These are phyloP conservation scores for Leucosporidium yakuticum DNA, from an alignment of 768 basidiomycete species.

Conservation along the genomic window DNA sequence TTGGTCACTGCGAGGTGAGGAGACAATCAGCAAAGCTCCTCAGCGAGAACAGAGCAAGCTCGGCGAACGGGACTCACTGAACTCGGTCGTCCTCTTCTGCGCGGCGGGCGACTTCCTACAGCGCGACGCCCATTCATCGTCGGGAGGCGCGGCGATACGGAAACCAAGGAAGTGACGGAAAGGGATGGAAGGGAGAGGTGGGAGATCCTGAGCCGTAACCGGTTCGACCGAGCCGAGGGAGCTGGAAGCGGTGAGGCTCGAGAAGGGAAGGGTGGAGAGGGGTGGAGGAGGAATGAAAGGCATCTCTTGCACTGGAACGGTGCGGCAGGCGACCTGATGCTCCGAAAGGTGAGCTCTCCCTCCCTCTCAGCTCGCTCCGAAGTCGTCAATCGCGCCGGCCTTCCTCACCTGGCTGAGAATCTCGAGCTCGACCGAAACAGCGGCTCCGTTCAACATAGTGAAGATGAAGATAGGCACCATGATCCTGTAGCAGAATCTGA, in stretches of 20 bases:
- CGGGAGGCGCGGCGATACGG: not conserved
- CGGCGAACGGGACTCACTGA: not conserved
- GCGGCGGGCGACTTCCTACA: constrained; percentile 9
- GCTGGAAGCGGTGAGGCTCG: too few species aligned
- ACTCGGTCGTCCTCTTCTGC: constrained; percentile 3
- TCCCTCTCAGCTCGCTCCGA: too few species aligned
- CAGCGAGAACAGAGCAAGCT: not conserved
- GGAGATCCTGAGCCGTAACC: too few species aligned
- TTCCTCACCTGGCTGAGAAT: not conserved
- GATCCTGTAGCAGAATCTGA: too few species aligned
- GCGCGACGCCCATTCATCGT: constrained; percentile 6
- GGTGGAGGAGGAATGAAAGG: not conserved
- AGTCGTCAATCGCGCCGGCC: not conserved
- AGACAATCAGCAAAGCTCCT: not conserved
- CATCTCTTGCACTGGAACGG: not conserved
- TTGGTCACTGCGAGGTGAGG: constrained; percentile 17
- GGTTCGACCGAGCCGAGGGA: too few species aligned
- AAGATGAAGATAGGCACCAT: not conserved
- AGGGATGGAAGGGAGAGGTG: too few species aligned
- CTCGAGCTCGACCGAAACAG: not conserved
- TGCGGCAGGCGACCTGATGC: not conserved
- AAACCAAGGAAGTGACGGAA: not conserved
- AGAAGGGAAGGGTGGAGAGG: too few species aligned
- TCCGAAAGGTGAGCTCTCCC: not conserved
- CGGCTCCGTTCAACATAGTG: not conserved